Percentiles rank a stretch among this genome's conserved stretches.
These are phyloP conservation scores for Parmelia sp. DNA, from an alignment of 495 filamentous ascomycete species.

Conservation along the genomic window DNA sequence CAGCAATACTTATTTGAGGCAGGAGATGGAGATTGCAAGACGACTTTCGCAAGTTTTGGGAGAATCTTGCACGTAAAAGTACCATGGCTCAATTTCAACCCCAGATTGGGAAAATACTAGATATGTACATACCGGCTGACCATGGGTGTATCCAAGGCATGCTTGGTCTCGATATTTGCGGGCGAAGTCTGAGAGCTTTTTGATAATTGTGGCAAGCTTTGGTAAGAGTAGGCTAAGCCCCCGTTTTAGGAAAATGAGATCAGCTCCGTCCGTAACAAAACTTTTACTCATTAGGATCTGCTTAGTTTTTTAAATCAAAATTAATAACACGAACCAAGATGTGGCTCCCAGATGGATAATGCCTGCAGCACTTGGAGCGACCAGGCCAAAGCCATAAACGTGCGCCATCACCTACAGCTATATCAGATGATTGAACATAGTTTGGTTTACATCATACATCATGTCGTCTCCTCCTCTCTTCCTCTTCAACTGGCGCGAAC, in stretches of 20 bases:
- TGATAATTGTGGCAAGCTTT: conserved; percentile 79
- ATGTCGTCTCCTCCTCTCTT: conserved; percentile 71
- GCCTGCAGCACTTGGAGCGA: conserved; percentile 74
- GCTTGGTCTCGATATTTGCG: conserved; percentile 62
- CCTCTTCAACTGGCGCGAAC: conserved; percentile 67
- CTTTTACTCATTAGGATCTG: not conserved
- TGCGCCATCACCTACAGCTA: conserved; percentile 47
- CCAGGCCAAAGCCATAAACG: conserved; percentile 65
- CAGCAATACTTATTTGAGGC: not conserved
- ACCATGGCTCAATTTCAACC: not conserved
- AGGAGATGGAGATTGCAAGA: not conserved
- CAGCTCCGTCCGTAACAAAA: conserved; percentile 72
- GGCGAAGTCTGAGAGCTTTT: conserved; percentile 73
- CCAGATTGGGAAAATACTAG: not conserved
- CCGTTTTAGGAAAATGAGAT: conserved; percentile 75
- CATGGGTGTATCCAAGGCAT: conserved; percentile 77
- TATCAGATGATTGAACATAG: not conserved
- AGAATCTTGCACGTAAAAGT: not conserved
- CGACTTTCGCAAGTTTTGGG: not conserved
- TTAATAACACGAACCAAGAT: conserved; percentile 33
- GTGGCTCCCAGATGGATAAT: conserved; percentile 78
- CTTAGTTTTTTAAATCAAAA: not conserved
- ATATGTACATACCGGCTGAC: conserved; percentile 54
- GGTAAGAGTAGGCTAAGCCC: conserved; percentile 71
- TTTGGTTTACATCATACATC: conserved; percentile 40